phyloP scores from a whole-genome alignment of 768 basidiomycete genomes.

The Phlebiopsis gigantea region DNA sequence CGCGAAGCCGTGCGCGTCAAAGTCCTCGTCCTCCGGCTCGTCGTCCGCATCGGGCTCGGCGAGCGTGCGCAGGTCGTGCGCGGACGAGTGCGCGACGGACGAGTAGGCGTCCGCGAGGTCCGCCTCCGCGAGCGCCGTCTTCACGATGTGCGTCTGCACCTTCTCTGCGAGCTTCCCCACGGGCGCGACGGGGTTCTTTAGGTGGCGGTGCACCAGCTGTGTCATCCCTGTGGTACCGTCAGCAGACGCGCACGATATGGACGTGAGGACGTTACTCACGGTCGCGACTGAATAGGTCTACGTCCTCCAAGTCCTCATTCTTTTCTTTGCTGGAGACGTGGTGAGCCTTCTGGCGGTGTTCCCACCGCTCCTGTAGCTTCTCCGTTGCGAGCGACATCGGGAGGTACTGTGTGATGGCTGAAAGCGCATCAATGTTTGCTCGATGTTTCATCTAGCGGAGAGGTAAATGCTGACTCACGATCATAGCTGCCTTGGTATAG shows the following conservation, averaged over 20 bases:
- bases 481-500: slow-evolving; percentile 34
- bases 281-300: slow-evolving; percentile 23
- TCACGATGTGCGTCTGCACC: slow-evolving; percentile 7
- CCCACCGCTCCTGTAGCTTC: slow-evolving; percentile 41
- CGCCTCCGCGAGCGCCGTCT: neutral
- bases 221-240: slow-evolving; percentile 6
- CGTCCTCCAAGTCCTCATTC: slow-evolving; percentile 11
- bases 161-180: slow-evolving; percentile 8
- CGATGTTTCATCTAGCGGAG: neutral
- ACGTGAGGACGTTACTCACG: slow-evolving; percentile 8
- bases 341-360: slow-evolving; percentile 22
- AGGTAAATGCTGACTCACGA: slow-evolving; percentile 26
- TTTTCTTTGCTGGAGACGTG: neutral
- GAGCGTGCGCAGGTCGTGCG: neutral
- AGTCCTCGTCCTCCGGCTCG: slow-evolving; percentile 18
- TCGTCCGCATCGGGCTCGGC: slow-evolving; percentile 1
- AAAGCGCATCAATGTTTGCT: neutral
- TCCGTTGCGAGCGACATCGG: slow-evolving; percentile 62
- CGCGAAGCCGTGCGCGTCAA: slow-evolving; percentile 34
- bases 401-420: slow-evolving; percentile 48
- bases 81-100: neutral
- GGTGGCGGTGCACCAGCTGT: slow-evolving; percentile 10
- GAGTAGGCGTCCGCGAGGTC: neutral
- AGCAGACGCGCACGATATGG: neutral
- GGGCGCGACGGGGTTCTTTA: neutral